Conservation (phyloP, 106 monocot species). For the Dendrobium nobile region DNA sequence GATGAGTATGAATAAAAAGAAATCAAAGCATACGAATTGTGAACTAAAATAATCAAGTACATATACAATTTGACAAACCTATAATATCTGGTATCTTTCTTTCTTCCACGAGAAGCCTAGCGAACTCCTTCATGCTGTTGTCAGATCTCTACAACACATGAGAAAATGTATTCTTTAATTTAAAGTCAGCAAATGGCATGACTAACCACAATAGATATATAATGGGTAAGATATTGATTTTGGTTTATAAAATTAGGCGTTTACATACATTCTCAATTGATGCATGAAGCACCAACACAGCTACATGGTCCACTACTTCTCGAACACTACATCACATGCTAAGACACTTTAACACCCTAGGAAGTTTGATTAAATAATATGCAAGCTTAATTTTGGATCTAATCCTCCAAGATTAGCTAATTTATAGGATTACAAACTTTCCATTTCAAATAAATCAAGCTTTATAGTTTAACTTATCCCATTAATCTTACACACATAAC, state of each 20-base stretch:
- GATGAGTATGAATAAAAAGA: not conserved
- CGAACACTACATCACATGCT: not conserved
- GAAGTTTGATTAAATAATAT: not conserved
- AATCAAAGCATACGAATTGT: not conserved
- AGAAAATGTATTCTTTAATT: not conserved
- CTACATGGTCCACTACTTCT: not conserved
- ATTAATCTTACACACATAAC: not conserved
- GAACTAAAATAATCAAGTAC: not conserved
- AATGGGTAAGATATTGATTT: not conserved
- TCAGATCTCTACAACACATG: constrained; percentile 57
- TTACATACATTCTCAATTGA: not conserved
- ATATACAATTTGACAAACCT: constrained; percentile 28
- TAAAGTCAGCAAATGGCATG: not conserved
- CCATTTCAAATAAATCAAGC: not conserved
- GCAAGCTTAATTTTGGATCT: not conserved
- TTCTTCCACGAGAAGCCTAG: constrained; percentile 44
- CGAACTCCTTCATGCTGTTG: constrained; percentile 47
- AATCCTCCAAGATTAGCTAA: not conserved
- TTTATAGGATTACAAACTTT: not conserved
- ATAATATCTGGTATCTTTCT: constrained; percentile 68
- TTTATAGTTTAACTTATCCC: not conserved
- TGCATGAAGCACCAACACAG: not conserved
- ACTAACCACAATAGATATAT: not conserved
- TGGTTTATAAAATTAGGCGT: not conserved
- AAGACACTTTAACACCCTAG: not conserved